phyloP scores from a whole-genome alignment of 805 yeast genomes.

The Teunomyces funiuensis region DNA sequence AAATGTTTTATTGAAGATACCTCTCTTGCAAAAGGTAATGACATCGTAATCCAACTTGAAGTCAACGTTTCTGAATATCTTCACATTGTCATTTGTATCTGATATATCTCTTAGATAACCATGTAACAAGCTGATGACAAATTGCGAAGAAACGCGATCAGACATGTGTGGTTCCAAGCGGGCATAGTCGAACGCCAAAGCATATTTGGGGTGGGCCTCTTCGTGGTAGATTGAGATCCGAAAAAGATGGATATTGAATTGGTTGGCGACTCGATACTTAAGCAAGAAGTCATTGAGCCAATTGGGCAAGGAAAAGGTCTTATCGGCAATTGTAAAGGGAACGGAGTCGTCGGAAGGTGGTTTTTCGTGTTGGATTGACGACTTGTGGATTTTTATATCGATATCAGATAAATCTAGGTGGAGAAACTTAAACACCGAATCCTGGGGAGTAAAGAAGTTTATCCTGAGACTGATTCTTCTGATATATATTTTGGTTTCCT shows the following conservation, averaged over 20 bases:
- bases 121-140: constrained; percentile 18
- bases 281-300: constrained; percentile 19
- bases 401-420: constrained; percentile 27
- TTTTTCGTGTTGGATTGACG: background rate
- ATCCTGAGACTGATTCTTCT: constrained; percentile 20
- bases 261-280: constrained; percentile 21
- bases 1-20: constrained; percentile 8
- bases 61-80: constrained; percentile 27
- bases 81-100: constrained; percentile 12
- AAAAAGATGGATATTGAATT: constrained; percentile 24
- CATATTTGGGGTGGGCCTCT: background rate
- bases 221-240: constrained; percentile 9
- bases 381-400: constrained; percentile 6
- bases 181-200: background rate
- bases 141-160: constrained; percentile 10
- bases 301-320: constrained; percentile 14
- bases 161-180: constrained; percentile 7
- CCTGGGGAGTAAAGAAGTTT: constrained; percentile 20
- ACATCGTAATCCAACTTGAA: constrained; percentile 21
- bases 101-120: constrained; percentile 20
- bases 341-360: constrained; percentile 10
- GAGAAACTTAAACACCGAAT: constrained; percentile 27
- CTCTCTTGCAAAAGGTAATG: constrained; percentile 15
- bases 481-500: constrained; percentile 15
- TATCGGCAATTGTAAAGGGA: background rate